Conservation (phyloP, 768 basidiomycete genomes). For the Hydnomerulius pinastri region DNA sequence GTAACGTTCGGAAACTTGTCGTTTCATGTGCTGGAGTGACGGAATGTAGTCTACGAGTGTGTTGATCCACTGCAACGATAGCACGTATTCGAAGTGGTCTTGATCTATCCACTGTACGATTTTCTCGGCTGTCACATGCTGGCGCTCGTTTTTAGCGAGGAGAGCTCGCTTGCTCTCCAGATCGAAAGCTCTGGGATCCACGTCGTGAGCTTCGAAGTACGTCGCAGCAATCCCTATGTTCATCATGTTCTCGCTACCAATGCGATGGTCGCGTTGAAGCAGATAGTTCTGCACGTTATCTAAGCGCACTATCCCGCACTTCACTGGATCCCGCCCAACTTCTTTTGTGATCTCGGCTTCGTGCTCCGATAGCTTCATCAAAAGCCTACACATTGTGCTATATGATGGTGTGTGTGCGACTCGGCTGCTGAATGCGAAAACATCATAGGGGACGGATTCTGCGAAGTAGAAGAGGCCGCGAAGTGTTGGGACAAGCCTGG, state of each 20-base stretch:
- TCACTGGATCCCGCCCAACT: constrained; percentile 15
- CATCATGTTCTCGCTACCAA: constrained; percentile 31
- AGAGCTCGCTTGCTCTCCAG: background rate
- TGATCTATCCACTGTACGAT: too few species aligned
- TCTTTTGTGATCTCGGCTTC: constrained; percentile 14
- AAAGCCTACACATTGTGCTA: constrained; percentile 15
- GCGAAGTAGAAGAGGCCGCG: constrained; percentile 22
- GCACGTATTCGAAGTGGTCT: too few species aligned
- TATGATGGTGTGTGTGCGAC: constrained; percentile 20
- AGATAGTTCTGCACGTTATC: constrained; percentile 36
- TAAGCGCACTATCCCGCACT: constrained; percentile 16
- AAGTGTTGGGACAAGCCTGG: constrained; percentile 20
- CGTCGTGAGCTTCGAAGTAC: too few species aligned
- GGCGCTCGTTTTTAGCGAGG: too few species aligned
- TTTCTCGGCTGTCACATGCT: too few species aligned
- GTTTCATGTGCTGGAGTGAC: constrained; percentile 7
- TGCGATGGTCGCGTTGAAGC: constrained; percentile 25
- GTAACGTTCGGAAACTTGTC: constrained; percentile 22
- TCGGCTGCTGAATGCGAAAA: constrained; percentile 14
- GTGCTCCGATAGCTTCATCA: constrained; percentile 21
- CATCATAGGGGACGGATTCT: constrained; percentile 11
- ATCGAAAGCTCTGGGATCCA: too few species aligned
- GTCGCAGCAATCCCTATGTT: background rate
- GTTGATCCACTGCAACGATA: too few species aligned
- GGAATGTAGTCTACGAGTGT: too few species aligned